A percentile compares a stretch with the other conserved stretches of the same genome.
These are phyloP conservation scores for Globisporangium barbulae DNA, from an alignment of 352 stramenopile genomes.

Conservation along the genomic window DNA sequence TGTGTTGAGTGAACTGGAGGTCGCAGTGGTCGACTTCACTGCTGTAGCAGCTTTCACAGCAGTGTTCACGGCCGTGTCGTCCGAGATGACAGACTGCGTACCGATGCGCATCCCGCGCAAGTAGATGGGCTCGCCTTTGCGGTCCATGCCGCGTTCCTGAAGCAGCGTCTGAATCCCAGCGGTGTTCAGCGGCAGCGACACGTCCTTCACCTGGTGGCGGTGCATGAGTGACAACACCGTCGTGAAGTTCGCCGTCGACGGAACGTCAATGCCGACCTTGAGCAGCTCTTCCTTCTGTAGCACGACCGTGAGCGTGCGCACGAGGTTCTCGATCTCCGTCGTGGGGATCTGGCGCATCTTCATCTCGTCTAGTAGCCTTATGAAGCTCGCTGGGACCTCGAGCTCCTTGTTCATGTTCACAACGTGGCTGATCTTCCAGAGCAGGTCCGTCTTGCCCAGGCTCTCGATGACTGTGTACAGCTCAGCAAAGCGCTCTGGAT, in stretches of 20 bases:
- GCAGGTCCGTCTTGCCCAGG: constrained; percentile 62
- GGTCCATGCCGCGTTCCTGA: constrained; percentile 54
- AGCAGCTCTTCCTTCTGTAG: constrained; percentile 62
- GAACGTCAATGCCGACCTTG: constrained; percentile 38
- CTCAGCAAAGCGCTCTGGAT: constrained; percentile 67
- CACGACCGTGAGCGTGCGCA: constrained; percentile 44
- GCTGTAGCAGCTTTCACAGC: neutral
- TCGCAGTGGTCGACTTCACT: neutral
- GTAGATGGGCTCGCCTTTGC: constrained; percentile 53
- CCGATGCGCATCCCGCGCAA: constrained; percentile 61
- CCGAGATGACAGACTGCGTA: constrained; percentile 31
- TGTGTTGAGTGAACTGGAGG: constrained; percentile 28
- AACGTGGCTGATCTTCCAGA: constrained; percentile 72
- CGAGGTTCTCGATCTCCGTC: constrained; percentile 55
- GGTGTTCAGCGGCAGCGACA: constrained; percentile 39
- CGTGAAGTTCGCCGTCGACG: constrained; percentile 41
- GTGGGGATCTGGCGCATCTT: constrained; percentile 49
- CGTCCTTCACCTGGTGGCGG: constrained; percentile 49
- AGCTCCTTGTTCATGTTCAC: constrained; percentile 61
- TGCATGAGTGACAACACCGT: constrained; percentile 53
- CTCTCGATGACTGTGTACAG: constrained; percentile 59
- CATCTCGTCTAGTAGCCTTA: constrained; percentile 47
- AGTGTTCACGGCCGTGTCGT: constrained; percentile 11
- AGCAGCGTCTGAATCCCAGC: constrained; percentile 40
- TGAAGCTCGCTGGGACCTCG: constrained; percentile 41